A percentile compares a stretch with the other conserved stretches of the same genome.
phyloP scores from a whole-genome alignment of 495 filamentous ascomycete genomes.

The Trichoderma gamsii region DNA sequence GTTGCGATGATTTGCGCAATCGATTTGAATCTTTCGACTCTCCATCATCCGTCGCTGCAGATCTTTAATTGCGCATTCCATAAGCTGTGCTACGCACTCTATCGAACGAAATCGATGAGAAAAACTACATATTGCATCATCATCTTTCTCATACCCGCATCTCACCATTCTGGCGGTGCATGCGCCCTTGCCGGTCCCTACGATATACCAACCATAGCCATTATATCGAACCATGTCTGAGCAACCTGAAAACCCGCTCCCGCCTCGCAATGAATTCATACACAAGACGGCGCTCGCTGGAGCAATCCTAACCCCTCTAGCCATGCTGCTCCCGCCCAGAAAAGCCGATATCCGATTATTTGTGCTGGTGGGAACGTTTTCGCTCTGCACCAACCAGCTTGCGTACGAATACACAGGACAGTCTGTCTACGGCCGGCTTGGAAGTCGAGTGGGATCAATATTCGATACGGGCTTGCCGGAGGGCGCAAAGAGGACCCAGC shows the following conservation, averaged over 20 bases:
- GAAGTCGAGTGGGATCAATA: slow-evolving; percentile 25
- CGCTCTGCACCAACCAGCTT: slow-evolving; percentile 61
- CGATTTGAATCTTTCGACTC: background rate
- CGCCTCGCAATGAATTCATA: slow-evolving; percentile 34
- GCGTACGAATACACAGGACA: slow-evolving; percentile 54
- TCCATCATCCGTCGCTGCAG: background rate
- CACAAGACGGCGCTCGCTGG: slow-evolving; percentile 57
- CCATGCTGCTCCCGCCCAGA: slow-evolving; percentile 71
- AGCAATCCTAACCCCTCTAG: slow-evolving; percentile 62
- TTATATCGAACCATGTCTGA: background rate
- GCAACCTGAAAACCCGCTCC: background rate
- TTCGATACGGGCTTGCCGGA: slow-evolving; percentile 41
- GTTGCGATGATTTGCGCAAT: background rate
- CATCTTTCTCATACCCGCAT: too few relatives aligned
- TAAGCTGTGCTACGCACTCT: background rate
- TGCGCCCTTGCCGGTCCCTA: background rate
- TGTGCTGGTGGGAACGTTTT: slow-evolving; percentile 53
- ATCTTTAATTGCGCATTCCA: background rate
- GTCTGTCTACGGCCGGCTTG: slow-evolving; percentile 42
- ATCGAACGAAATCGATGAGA: background rate
- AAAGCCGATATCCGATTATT: slow-evolving; percentile 67
- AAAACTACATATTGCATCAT: background rate
- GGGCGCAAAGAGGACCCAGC: slow-evolving; percentile 50
- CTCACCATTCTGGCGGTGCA: too few relatives aligned
- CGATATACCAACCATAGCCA: background rate